Conservation (phyloP, 1,139 yeast genomes). For the Saccharomyces hybrid region DNA sequence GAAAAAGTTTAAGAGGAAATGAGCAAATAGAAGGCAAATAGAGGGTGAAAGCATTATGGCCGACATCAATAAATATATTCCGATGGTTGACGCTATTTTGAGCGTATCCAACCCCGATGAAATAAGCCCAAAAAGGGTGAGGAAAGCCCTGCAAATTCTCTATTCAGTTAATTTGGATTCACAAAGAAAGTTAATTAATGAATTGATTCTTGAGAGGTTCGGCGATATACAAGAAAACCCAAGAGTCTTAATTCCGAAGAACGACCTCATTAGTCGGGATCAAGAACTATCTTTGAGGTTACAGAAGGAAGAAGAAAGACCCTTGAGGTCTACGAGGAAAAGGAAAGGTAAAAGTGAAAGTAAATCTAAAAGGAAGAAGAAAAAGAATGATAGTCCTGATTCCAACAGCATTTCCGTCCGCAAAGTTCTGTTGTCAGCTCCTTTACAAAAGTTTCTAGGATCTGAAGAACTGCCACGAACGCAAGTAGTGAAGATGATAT, state of each 20-base stretch:
- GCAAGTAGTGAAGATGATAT: conserved; percentile 60
- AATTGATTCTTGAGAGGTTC: conserved; percentile 53
- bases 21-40: neutral
- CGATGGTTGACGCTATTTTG: conserved; percentile 70
- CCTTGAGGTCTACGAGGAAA: conserved; percentile 7
- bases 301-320: conserved; percentile 8
- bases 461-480: conserved; percentile 50
- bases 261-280: conserved; percentile 31
- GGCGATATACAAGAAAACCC: conserved; percentile 36
- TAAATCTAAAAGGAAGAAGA: conserved; percentile 21
- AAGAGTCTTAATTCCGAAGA: conserved; percentile 22
- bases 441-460: conserved; percentile 41
- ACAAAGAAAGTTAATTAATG: conserved; percentile 53
- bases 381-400: conserved; percentile 13
- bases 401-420: conserved; percentile 19
- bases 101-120: conserved; percentile 66
- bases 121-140: conserved; percentile 62
- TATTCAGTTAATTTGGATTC: conserved; percentile 49
- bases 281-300: conserved; percentile 22
- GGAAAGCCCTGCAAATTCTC: conserved; percentile 62
- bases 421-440: conserved; percentile 39
- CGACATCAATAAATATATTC: conserved; percentile 37
- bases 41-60: neutral
- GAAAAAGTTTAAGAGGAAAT: neutral
- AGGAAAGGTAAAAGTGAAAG: conserved; percentile 7